These are phyloP conservation scores for Stemphylium vesicarium DNA, from an alignment of 2,329 filamentous ascomycete species.

Conservation along the genomic window DNA sequence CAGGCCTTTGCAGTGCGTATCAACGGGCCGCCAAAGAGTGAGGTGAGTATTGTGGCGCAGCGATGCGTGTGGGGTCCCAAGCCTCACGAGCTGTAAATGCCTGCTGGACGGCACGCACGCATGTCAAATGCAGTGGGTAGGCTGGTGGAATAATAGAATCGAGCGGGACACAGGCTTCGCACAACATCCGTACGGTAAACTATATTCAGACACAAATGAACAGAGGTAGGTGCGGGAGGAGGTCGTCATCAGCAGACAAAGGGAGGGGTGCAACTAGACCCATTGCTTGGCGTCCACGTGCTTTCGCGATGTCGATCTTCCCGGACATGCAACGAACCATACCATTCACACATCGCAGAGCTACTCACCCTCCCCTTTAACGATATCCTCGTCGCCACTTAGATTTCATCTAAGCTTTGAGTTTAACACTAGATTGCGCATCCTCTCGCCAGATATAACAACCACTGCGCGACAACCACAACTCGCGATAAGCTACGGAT, in stretches of 20 bases:
- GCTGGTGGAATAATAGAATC: not conserved
- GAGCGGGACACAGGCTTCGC: constrained; percentile 1
- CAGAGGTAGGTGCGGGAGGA: constrained; percentile 3
- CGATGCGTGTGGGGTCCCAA: constrained; percentile 4
- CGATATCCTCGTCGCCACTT: not conserved
- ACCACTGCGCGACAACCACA: not conserved
- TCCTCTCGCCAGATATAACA: no score
- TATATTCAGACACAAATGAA: constrained; percentile 1
- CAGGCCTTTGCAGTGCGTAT: constrained; percentile 2
- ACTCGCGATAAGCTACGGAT: not conserved
- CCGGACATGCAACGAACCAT: not conserved
- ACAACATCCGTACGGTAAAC: constrained; percentile 5
- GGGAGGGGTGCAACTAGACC: not conserved
- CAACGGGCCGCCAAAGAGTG: not conserved
- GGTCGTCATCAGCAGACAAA: constrained; percentile 2
- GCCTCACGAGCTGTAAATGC: constrained; percentile 1
- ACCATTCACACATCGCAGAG: not conserved
- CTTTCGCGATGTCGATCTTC: not conserved
- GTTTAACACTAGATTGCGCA: no score
- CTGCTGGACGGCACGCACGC: constrained; percentile 20
- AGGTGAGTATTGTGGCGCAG: constrained; percentile 6
- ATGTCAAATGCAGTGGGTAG: constrained; percentile 4
- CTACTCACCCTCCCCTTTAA: not conserved
- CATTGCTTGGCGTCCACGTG: constrained; percentile 13
- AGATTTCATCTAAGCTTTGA: not conserved